Conservation (phyloP, 129 eudicot species). For the Saussurea involucrata region DNA sequence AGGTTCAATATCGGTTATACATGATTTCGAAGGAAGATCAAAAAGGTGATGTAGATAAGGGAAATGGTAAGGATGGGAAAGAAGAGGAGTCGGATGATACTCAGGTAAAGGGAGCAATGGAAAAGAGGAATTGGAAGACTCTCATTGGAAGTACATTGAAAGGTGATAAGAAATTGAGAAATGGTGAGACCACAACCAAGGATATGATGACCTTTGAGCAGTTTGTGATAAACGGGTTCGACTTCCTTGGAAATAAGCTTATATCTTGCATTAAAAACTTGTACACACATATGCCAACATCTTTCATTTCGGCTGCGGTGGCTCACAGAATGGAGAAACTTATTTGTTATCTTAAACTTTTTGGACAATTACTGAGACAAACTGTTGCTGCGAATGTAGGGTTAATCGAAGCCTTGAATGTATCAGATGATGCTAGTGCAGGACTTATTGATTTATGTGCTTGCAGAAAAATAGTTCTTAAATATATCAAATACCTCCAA, state of each 20-base stretch:
- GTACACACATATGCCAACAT: constrained; percentile 72
- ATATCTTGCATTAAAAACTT: constrained; percentile 31
- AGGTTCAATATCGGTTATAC: constrained; percentile 27
- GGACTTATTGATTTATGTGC: background rate
- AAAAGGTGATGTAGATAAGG: background rate
- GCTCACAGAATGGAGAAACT: constrained; percentile 28
- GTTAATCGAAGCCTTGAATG: constrained; percentile 21
- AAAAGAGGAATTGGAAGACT: constrained; percentile 2
- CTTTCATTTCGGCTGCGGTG: constrained; percentile 25
- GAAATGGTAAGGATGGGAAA: background rate
- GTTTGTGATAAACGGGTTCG: constrained; percentile 28
- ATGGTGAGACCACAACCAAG: background rate
- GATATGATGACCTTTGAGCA: constrained; percentile 44
- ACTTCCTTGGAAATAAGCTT: constrained; percentile 14
- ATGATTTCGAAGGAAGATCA: background rate
- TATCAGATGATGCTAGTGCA: background rate
- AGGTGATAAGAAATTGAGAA: background rate
- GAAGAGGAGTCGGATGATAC: background rate
- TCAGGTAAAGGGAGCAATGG: background rate
- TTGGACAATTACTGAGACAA: constrained; percentile 2
- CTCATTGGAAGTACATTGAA: constrained; percentile 2
- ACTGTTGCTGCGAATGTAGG: constrained; percentile 8
- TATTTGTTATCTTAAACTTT: constrained; percentile 20
- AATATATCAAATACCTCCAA: constrained; percentile 29
- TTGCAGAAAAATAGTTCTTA: constrained; percentile 11